Evolutionary conservation across 2,329 filamentous ascomycete genomes (phyloP).

Genomic region (Orbilia javanica): DNA sequence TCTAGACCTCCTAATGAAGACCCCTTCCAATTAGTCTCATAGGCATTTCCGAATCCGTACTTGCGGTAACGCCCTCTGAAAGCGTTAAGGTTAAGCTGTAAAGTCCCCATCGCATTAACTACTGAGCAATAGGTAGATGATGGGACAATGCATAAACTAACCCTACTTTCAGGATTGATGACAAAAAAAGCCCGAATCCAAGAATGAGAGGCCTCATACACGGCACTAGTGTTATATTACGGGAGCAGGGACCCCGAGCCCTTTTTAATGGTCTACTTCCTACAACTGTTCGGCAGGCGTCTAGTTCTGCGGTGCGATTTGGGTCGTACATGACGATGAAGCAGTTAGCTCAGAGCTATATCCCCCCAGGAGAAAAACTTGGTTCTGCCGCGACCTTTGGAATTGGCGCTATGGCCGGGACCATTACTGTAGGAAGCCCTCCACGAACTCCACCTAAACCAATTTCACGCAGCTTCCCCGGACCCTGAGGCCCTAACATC

Average conservation of each 20-base stretch:
- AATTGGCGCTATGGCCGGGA: conserved; percentile 86
- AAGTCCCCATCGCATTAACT: conserved; percentile 59
- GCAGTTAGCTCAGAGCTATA: conserved; percentile 91
- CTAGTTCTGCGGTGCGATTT: conserved; percentile 93
- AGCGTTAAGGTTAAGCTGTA: conserved; percentile 97
- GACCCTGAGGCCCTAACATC: background rate
- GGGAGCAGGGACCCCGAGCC: conserved; percentile 86
- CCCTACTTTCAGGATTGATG: conserved; percentile 78
- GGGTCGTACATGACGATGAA: conserved; percentile 89
- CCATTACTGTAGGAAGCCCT: conserved; percentile 83
- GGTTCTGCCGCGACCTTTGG: conserved; percentile 88
- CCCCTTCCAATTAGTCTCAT: background rate
- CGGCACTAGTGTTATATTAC: conserved; percentile 85
- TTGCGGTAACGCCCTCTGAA: conserved; percentile 96
- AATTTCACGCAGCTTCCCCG: conserved; percentile 62
- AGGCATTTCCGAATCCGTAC: conserved; percentile 83
- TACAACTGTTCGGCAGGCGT: conserved; percentile 92
- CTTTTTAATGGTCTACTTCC: conserved; percentile 98
- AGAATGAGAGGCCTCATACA: conserved; percentile 88
- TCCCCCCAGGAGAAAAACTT: conserved; percentile 93
- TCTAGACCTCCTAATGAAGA: background rate
- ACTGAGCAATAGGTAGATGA: background rate
- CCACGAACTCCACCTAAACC: conserved; percentile 67
- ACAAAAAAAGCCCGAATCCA: conserved; percentile 86
- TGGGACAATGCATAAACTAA: background rate